These are phyloP conservation scores for Fragaria vesca DNA, from an alignment of 306 rosid genomes.

Conservation along the genomic window DNA sequence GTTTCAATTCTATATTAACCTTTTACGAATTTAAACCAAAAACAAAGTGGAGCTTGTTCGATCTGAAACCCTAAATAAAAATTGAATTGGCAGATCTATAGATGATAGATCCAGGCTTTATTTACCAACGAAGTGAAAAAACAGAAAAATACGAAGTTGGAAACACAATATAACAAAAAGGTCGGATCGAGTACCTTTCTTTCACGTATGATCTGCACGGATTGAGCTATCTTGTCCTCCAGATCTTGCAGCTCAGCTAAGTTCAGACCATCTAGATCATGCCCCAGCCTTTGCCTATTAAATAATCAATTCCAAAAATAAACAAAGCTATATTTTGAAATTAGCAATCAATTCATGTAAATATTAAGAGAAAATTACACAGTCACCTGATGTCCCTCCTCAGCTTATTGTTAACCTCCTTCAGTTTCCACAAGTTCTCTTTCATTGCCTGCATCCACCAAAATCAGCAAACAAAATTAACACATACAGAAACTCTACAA, in stretches of 20 bases:
- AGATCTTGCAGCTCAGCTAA: slow-evolving; percentile 50
- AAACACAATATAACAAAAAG: neutral
- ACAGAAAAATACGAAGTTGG: neutral
- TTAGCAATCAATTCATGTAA: neutral
- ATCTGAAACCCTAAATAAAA: neutral
- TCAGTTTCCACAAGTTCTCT: slow-evolving; percentile 32
- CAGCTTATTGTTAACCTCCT: slow-evolving; percentile 57
- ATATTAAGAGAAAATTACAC: neutral
- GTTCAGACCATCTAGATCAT: slow-evolving; percentile 49
- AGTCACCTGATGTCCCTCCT: slow-evolving; percentile 71
- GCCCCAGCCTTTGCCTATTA: slow-evolving; percentile 70
- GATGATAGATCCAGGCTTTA: neutral
- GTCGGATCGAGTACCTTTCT: slow-evolving; percentile 47
- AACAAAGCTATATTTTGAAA: neutral
- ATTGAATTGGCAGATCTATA: neutral
- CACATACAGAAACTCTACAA: no score
- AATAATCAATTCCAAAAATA: neutral
- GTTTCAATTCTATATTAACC: neutral
- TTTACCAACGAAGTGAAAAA: neutral
- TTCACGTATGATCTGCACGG: slow-evolving; percentile 50
- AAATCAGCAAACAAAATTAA: no score
- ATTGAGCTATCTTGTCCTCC: slow-evolving; percentile 44
- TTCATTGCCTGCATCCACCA: no score
- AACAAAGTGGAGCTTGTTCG: neutral
- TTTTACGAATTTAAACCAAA: neutral